Percentiles rank a stretch among this genome's conserved stretches.
phyloP scores from a whole-genome alignment of 2,329 filamentous ascomycete genomes.

The Ceratocystis lukuohia region DNA sequence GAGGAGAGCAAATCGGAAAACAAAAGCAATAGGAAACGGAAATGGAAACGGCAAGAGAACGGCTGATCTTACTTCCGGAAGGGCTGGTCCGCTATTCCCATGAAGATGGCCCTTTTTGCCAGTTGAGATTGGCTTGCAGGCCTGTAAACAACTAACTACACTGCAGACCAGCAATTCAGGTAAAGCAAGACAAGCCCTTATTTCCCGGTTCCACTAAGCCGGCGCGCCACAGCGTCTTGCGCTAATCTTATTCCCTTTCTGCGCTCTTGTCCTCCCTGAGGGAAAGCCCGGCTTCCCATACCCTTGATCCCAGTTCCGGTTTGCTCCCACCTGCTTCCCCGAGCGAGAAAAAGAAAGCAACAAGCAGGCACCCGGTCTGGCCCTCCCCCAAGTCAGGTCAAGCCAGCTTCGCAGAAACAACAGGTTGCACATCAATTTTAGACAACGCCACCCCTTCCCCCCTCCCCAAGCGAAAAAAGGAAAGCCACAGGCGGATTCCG shows the following conservation, averaged over 20 bases:
- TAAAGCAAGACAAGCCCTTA: neutral
- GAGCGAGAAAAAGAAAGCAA: neutral
- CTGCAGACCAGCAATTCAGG: too few species aligned
- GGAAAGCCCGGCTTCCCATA: neutral
- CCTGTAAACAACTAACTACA: too few species aligned
- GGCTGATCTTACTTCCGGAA: neutral
- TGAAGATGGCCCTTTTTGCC: neutral
- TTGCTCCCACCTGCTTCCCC: neutral
- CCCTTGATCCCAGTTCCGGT: slow-evolving; percentile 1
- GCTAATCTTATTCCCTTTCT: neutral
- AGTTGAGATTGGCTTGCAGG: neutral
- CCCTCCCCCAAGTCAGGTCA: neutral
- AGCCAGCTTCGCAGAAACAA: neutral
- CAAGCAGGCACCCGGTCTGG: neutral
- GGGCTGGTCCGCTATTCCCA: neutral
- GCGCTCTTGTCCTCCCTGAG: too few species aligned
- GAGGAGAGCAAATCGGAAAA: neutral
- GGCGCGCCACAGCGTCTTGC: neutral
- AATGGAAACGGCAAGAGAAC: neutral
- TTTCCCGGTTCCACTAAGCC: neutral
- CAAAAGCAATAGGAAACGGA: neutral
- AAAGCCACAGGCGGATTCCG: neutral
- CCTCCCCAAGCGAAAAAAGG: neutral
- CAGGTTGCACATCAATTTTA: neutral
- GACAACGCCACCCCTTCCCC: neutral